phyloP scores from a whole-genome alignment of 2,329 filamentous ascomycete species.

The Fusarium dimerum region DNA sequence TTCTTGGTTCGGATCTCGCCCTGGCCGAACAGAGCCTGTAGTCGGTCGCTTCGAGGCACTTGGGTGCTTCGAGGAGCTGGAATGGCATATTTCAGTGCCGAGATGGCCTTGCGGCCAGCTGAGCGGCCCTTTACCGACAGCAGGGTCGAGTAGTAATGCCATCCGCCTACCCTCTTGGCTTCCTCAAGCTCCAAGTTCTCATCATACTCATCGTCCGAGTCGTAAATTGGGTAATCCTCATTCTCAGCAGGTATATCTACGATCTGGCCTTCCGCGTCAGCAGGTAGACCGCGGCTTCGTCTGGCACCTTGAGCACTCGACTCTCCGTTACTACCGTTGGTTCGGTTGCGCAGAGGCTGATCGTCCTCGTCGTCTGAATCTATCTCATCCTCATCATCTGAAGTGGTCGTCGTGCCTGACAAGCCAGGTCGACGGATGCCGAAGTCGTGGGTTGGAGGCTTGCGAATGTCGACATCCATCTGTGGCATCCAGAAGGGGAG shows the following conservation, averaged over 20 bases:
- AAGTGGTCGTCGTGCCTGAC: constrained; percentile 75
- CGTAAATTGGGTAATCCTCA: constrained; percentile 84
- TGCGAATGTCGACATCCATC: constrained; percentile 97
- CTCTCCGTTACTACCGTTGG: constrained; percentile 33
- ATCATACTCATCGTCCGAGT: constrained; percentile 78
- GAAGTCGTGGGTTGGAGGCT: constrained; percentile 84
- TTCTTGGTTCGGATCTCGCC: constrained; percentile 57
- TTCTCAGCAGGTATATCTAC: constrained; percentile 58
- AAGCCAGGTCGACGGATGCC: constrained; percentile 82
- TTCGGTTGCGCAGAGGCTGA: constrained; percentile 10
- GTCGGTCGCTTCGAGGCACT: constrained; percentile 59
- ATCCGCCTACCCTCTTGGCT: constrained; percentile 74
- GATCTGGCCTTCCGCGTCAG: constrained; percentile 83
- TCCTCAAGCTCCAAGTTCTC: constrained; percentile 75
- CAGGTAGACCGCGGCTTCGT: constrained; percentile 44
- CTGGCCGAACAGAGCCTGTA: constrained; percentile 54
- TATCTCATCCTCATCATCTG: constrained; percentile 71
- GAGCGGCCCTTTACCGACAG: constrained; percentile 46
- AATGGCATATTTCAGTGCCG: constrained; percentile 50
- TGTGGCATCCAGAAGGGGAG: constrained; percentile 98
- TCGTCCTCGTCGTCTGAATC: constrained; percentile 66
- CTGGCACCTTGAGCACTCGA: constrained; percentile 39
- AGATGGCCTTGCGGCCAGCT: constrained; percentile 44
- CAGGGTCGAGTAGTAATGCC: constrained; percentile 69
- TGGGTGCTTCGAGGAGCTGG: constrained; percentile 57